These are phyloP conservation scores for Paramecium biaurelia DNA, from an alignment of 73 alveolate genomes.

Conservation along the genomic window DNA sequence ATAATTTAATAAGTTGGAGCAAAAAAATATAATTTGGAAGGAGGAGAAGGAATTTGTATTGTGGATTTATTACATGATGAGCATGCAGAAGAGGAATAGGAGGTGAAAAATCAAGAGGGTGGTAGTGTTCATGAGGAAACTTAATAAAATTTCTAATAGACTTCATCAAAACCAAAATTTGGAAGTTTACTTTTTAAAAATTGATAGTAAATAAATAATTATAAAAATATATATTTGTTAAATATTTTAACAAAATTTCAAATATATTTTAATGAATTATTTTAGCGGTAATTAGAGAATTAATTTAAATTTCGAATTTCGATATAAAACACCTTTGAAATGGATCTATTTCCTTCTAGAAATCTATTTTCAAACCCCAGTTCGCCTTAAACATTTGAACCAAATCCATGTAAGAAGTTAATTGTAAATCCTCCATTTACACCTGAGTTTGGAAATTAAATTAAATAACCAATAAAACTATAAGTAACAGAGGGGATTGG, in stretches of 20 bases:
- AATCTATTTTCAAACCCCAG: neutral
- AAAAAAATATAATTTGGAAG: neutral
- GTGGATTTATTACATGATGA: neutral
- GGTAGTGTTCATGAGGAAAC: neutral
- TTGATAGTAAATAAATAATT: neutral
- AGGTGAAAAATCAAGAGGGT: neutral
- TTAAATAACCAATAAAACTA: neutral
- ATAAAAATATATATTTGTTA: neutral
- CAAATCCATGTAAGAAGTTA: neutral
- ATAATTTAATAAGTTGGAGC: slow-evolving; percentile 7
- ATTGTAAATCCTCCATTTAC: neutral
- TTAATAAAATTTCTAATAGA: neutral
- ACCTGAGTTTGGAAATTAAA: neutral
- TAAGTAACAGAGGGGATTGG: neutral
- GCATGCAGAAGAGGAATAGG: neutral
- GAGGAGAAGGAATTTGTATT: slow-evolving; percentile 42
- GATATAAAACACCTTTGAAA: neutral
- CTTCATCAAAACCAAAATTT: neutral
- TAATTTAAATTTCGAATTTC: neutral
- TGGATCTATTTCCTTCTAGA: neutral
- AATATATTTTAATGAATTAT: neutral
- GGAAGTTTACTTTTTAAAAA: neutral
- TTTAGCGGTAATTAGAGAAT: neutral
- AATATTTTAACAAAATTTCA: neutral
- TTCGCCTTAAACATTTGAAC: neutral